Base-by-base conservation (phyloP, 164 flowering plant species). In the Hamamelis virginiana region DNA sequence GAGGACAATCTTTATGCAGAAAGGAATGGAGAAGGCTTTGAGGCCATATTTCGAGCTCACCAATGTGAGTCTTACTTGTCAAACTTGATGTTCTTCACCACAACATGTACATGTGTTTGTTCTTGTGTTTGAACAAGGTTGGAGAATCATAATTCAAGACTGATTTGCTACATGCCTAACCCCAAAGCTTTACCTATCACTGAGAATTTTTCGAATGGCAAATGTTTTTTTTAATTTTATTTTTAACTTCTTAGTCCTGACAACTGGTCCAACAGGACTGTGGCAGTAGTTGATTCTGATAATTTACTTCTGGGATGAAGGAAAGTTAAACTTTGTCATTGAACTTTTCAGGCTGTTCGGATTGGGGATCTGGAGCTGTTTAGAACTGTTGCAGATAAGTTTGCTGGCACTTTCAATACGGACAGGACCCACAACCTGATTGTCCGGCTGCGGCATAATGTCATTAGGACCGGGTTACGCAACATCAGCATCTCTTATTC, bases 1-100 rank as follows among this genome's bases (percentile, higher is more conserved):
- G 80, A 82, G 98, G 70, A 92, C 96, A n/a, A 85, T 89, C 21
- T 95, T 95, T 57, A 84, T 89, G 94, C 98, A 94, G 84, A 92
- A 84, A 65, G 97, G 97, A 59, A 94, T 94, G 97, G 93, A 89
- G 80, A 86, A 83, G 74, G 91, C 96, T 70, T 79, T 92, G 76
- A 89, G 91, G 82, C 98, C 98, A 19, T 94, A 94, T 80, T 94
- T 94, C 77, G 98, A 94, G 75, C 91, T 92, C 60, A 95, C 98
- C 71, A 95, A 95, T 84, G 98, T 92, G 56, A 83, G 97, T 84
- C 10, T 22, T 9, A 1, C 19, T 55, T 9, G 3, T 21, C 15
- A 28, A 65, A 66, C 67, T 64, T 52, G 16, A 33, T n/a, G 11
- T 5, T 27, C 27, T 19, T 9, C 19, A 10, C 4, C 19, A 33